Evolutionary conservation across 257 asterid species (phyloP), one percentile per base, ranked within the genome.

Genomic region (Solanum neorickii): DNA sequence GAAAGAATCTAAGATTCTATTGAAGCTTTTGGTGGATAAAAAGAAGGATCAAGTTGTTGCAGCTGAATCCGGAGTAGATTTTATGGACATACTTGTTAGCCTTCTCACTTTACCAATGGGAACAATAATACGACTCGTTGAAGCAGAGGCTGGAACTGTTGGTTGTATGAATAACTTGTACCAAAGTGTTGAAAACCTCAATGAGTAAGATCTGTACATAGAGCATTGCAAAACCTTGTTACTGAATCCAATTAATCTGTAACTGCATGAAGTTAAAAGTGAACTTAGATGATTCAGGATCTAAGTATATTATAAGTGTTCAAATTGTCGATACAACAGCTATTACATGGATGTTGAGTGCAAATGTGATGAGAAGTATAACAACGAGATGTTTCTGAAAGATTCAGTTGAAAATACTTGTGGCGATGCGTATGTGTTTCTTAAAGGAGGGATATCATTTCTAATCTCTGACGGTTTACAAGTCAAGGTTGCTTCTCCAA

Each of bases 141-240:
- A n/a, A 41, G 23, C 70, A 21, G 49, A 18, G 20, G 35, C 72
- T 0, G 72, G 44, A 69, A 12, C 23, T 27, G 31, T 87, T 33
- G 82, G 88, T 21, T 87, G 88, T 37, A 78, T 87, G 82, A 87
- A 21, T 6, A 80, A 66, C 49, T 46, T 87, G 72, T 87, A 80
- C 86, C 42, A 9, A 59, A 44, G 86, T 66, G 60, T 78, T 87
- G n/a, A 80, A 65, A 46, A 78, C 1, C 42, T 80, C 7, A 1
- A 15, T 16, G 65, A 33, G 47, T 42, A 78, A 68, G 74, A 62
- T 62, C 42, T 80, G 39, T 23, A 9, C n/a, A 66, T 59, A 80
- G 21, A 87, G 5, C 23, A 31, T 5, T 41, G 86, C 33, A 65
- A 46, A 46, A 41, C 9, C 77, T 80, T 87, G 78, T 7, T 80